Base-by-base conservation (phyloP, 257 asterid genomes). In the Jaltomata sinuosa region DNA sequence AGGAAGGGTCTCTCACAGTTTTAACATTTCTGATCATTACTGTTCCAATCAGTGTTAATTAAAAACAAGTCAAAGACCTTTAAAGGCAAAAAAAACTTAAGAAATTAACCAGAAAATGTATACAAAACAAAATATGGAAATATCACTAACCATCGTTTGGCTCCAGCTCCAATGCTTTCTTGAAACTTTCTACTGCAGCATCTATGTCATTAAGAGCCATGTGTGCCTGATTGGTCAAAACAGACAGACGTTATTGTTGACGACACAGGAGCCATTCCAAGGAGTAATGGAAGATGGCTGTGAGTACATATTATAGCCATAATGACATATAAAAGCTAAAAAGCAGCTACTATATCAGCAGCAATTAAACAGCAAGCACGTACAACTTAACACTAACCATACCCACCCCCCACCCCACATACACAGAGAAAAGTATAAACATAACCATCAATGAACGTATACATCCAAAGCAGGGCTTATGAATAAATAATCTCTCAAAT, bases 141-240 rank as follows among this genome's bases (percentile, higher is more conserved):
- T 14, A 68, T 40, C 31, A 84, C 98, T 84, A 83, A 95, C 99
- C 98, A 87, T 97, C 98, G 86, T 92, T 92, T 27, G 99, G 99
- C 87, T 97, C 98, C 93, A 96, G 88, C 59, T 92, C 98, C 89
- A 92, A 80, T 32, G 99, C 99, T 86, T 93, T 94, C 85, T 82
- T 90, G 74, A 94, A 96, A 90, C 99, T 93, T 82, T 93, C 99
- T 15, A 91, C 94, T 16, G 98, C 99, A 82, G 96, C 90, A 90
- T 97, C 98, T 27, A 97, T 87, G 85, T 95, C 98, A 87, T 97
- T 94, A 42, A 97, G 97, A 83, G 99, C 98, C 84, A 93, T 53
- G 65, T 97, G 91, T 71, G 98, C 99, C 99, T 97, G 97, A 84
- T 82, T 74, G 50, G 83, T 34, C 59, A 15, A 74, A 21, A 47